Conservation (phyloP, 441 rosid genomes). For the Gossypium armourianum region DNA sequence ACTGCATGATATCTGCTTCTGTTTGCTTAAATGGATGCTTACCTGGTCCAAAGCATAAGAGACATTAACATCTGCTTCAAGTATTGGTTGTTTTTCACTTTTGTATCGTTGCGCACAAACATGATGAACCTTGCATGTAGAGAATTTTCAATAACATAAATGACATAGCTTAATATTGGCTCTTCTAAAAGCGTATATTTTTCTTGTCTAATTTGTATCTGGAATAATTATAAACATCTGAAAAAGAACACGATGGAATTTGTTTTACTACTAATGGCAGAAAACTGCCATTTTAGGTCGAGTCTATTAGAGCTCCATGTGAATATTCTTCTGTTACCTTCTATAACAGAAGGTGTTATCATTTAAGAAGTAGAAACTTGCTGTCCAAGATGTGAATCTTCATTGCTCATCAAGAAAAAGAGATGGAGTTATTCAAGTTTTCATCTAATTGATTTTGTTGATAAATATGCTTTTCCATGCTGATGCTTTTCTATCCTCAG, state of each 20-base stretch:
- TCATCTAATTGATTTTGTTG: slow-evolving; percentile 9
- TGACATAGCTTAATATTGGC: not conserved
- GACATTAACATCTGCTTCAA: not conserved
- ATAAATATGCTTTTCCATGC: slow-evolving; percentile 18
- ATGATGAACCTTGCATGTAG: not conserved
- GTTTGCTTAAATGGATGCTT: not conserved
- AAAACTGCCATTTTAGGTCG: not conserved
- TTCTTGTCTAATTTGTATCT: not conserved
- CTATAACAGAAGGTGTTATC: not conserved
- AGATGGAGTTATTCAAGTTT: slow-evolving; percentile 4
- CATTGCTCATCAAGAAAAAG: not conserved
- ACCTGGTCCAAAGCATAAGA: slow-evolving; percentile 3
- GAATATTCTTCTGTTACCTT: not conserved
- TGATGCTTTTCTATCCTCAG: slow-evolving; percentile 44
- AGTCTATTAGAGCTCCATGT: not conserved
- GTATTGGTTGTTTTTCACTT: not conserved
- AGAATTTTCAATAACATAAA: not conserved
- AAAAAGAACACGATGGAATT: not conserved
- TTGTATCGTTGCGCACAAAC: not conserved
- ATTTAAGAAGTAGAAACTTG: not conserved
- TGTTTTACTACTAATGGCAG: not conserved
- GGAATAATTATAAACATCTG: not conserved
- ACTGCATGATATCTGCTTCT: not conserved
- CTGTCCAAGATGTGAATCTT: slow-evolving; percentile 8
- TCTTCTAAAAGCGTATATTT: not conserved